phyloP scores from a whole-genome alignment of 805 yeast genomes.

The Barnettozyma wickerhamii region DNA sequence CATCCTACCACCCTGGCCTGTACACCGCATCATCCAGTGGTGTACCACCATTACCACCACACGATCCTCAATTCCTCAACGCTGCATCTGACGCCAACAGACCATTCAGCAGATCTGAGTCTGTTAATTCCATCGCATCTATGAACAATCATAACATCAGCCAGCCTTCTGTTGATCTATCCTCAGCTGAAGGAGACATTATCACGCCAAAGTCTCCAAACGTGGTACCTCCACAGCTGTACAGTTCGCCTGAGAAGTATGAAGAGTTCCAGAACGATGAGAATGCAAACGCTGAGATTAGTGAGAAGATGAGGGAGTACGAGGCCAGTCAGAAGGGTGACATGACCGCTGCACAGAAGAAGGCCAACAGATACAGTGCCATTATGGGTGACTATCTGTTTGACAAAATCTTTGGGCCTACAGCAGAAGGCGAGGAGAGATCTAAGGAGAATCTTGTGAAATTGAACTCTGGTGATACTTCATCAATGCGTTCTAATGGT shows the following conservation, averaged over 20 bases:
- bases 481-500: slow-evolving; percentile 11
- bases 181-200: slow-evolving; percentile 33
- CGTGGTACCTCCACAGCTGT: slow-evolving; percentile 9
- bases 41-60: too few relatives aligned
- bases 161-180: slow-evolving; percentile 32
- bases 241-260: slow-evolving; percentile 1
- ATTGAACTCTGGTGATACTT: slow-evolving; percentile 5
- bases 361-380: slow-evolving; percentile 26
- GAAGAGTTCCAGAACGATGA: slow-evolving; percentile 14
- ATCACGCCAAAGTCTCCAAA: slow-evolving; percentile 29
- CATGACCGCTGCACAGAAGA: slow-evolving; percentile 7
- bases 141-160: slow-evolving; percentile 27
- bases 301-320: slow-evolving; percentile 6
- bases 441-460: slow-evolving; percentile 7
- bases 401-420: slow-evolving; percentile 26
- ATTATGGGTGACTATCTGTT: slow-evolving; percentile 24
- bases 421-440: not conserved
- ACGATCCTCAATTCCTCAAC: not conserved
- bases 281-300: slow-evolving; percentile 10
- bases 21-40: slow-evolving; percentile 17
- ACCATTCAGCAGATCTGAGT: slow-evolving; percentile 34
- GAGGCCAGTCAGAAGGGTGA: not conserved
- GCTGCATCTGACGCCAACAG: slow-evolving; percentile 6
- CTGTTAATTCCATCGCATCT: slow-evolving; percentile 37
- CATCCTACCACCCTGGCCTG: slow-evolving; percentile 74